Percentiles rank a stretch among this genome's conserved stretches.
These are phyloP conservation scores for Ophiobolus disseminans DNA, from an alignment of 2,329 filamentous ascomycete species.

Conservation along the genomic window DNA sequence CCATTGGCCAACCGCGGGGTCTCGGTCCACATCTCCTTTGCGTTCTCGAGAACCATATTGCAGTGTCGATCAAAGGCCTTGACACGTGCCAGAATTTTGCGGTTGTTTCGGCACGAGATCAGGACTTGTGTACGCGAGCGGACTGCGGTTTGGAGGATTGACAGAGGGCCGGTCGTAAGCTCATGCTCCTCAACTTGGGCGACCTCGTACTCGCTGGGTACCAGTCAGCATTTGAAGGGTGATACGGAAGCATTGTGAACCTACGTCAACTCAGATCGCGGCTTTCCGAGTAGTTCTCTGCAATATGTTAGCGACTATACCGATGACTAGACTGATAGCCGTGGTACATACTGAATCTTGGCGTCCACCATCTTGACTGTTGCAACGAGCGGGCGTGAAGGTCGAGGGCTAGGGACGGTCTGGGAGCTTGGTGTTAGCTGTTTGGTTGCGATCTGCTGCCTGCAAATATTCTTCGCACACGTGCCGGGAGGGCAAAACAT, in stretches of 20 bases:
- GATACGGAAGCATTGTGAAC: slow-evolving; percentile 46
- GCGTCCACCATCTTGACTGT: slow-evolving; percentile 44
- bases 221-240: slow-evolving; percentile 23
- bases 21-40: slow-evolving; percentile 99
- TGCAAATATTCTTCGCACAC: slow-evolving; percentile 20
- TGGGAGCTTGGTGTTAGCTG: slow-evolving; percentile 26
- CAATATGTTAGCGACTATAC: slow-evolving; percentile 29
- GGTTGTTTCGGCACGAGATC: slow-evolving; percentile 97
- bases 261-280: slow-evolving; percentile 89
- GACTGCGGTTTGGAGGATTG: slow-evolving; percentile 95
- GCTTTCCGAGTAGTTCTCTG: slow-evolving; percentile 88
- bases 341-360: slow-evolving; percentile 52
- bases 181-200: slow-evolving; percentile 81
- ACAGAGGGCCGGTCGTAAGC: slow-evolving; percentile 80
- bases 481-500: slow-evolving; percentile 18
- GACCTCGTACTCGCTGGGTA: slow-evolving; percentile 83
- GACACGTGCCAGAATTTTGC: slow-evolving; percentile 94
- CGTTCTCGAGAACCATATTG: slow-evolving; percentile 98
- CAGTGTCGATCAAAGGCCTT: slow-evolving; percentile 99
- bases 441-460: slow-evolving; percentile 25
- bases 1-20: slow-evolving; percentile 81
- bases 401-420: slow-evolving; percentile 4
- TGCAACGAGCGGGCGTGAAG: slow-evolving; percentile 1
- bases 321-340: background rate
- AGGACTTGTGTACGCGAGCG: slow-evolving; percentile 94